Base-by-base conservation (phyloP, 176 grass and related monocot genomes). In the Musa itinerans region DNA sequence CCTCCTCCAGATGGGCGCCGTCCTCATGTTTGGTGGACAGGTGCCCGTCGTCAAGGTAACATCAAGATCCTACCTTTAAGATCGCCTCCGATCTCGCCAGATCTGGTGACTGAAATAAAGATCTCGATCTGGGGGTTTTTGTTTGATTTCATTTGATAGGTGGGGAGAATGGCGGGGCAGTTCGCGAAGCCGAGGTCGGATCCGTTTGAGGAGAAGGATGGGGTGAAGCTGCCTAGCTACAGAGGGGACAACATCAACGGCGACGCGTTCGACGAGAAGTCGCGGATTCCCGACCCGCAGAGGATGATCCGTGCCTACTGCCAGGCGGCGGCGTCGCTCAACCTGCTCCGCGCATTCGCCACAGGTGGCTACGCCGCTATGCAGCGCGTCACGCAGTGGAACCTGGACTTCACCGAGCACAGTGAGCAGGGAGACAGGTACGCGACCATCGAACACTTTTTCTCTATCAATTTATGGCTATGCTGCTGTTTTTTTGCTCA, bases 1-100 rank as follows among this genome's bases (percentile, higher is more conserved):
- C 66, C 82, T 96, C 69, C 93, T 96, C 34, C 93, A 96, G 93
- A 96, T 96, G 93, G 80, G 89, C 87, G 93, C 75, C 48, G 93
- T 96, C 71, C 93, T 96, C 77, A 96, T 96, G 93, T 96, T 96
- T 81, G 93, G 93, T 25, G 89, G 89, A 10, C 93, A 96, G 83
- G 64, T 96, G 78, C 93, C 93, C 26, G 26, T 96, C 81, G 81
- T 96, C 73, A 96, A 96, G 93, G 93, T 96, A 90, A 26, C 15
- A 7, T 19, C 10, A 62, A n/a, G 12, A 62, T 62, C 57, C 20
- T 62, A n/a, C 6, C 9, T n/a, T 19, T 62, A 62, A 62, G 20
- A n/a, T 19, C 57, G 57, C 57, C 10, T 19, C 20, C 13, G 15
- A 19, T 62, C 7, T 6, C 57, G 15, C 57, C 4, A 62, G 20